Conservation (phyloP, 371 early-diverging fungal genomes). For the Funneliformis caledonium region DNA sequence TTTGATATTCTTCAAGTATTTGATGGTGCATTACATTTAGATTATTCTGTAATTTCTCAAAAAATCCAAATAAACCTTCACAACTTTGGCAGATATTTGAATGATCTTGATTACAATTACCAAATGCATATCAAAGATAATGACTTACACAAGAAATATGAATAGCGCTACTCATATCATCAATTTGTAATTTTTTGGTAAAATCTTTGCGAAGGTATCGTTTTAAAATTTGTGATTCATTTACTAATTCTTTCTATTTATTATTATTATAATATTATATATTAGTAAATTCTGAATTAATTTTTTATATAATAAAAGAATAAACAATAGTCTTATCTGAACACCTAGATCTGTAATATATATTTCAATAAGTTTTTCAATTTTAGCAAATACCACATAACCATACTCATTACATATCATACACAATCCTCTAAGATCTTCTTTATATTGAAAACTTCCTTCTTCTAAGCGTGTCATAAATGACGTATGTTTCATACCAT, state of each 20-base stretch:
- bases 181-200: neutral
- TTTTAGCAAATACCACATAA: too few relatives aligned
- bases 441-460: too few relatives aligned
- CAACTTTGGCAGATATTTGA: neutral
- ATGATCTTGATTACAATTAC: neutral
- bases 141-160: constrained; percentile 4
- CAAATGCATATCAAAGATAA: constrained; percentile 6
- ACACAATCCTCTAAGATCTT: too few relatives aligned
- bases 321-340: too few relatives aligned
- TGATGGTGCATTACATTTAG: neutral
- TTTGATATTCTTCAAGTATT: constrained; percentile 6
- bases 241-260: too few relatives aligned
- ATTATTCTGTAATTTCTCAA: neutral
- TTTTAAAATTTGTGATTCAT: too few relatives aligned
- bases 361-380: too few relatives aligned
- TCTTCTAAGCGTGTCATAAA: neutral
- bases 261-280: too few relatives aligned
- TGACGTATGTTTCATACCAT: neutral
- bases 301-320: too few relatives aligned
- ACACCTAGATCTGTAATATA: too few relatives aligned
- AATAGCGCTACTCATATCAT: neutral
- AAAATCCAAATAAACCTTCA: neutral
- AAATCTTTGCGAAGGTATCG: neutral
- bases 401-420: too few relatives aligned
- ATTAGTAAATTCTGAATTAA: too few relatives aligned